Conservation (phyloP, 805 yeast genomes). For the Yarrowia porcina region DNA sequence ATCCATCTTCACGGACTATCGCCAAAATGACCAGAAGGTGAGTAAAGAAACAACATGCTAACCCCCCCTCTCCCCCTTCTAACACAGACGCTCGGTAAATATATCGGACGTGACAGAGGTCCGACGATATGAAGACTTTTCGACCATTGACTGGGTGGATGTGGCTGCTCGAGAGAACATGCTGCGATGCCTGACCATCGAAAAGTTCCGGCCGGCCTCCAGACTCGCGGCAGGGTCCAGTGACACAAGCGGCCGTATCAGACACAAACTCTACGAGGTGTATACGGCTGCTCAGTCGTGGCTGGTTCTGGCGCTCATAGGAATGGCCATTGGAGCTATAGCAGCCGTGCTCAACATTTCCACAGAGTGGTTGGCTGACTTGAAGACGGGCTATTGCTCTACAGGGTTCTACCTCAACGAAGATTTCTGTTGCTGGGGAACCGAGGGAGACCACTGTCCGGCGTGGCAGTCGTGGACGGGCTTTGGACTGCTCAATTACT, state of each 20-base stretch:
- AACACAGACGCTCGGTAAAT: conserved; percentile 18
- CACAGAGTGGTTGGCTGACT: conserved; percentile 80
- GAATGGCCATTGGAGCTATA: conserved; percentile 70
- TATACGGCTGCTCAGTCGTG: conserved; percentile 52
- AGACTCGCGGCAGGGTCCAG: conserved; percentile 27
- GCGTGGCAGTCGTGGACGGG: conserved; percentile 67
- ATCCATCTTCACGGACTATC: background rate
- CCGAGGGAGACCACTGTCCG: conserved; percentile 46
- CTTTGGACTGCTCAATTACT: conserved; percentile 46
- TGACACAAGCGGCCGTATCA: conserved; percentile 23
- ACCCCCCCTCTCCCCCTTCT: background rate
- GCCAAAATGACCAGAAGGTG: conserved; percentile 19
- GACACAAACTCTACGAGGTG: conserved; percentile 28
- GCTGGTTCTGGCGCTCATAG: conserved; percentile 72
- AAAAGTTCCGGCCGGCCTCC: conserved; percentile 26
- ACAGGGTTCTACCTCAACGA: conserved; percentile 65
- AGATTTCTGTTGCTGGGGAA: conserved; percentile 79
- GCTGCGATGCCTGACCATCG: conserved; percentile 29
- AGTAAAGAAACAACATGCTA: background rate
- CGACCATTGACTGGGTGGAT: conserved; percentile 57
- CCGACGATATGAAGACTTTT: conserved; percentile 48
- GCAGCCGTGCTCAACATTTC: conserved; percentile 80
- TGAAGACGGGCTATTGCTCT: conserved; percentile 76
- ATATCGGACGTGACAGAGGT: conserved; percentile 37
- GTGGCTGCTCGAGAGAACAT: conserved; percentile 44